Evolutionary conservation across 306 rosid species (phyloP).

Genomic region (Ochetophila trinervis): DNA sequence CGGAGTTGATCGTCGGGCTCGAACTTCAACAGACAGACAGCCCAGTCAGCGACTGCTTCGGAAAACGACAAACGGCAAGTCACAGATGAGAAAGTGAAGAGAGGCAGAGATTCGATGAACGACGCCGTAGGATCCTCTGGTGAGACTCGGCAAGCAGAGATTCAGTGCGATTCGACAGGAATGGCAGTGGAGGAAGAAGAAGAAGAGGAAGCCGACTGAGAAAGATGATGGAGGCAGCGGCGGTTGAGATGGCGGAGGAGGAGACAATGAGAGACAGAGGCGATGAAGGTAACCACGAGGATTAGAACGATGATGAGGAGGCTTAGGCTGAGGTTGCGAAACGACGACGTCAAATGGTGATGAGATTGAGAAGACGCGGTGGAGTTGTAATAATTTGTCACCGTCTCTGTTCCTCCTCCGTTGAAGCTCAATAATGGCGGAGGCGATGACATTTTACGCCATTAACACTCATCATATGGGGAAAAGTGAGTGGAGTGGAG

Average conservation of each 20-base stretch:
- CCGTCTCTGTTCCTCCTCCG: slow-evolving; percentile 10
- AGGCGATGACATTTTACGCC: slow-evolving; percentile 36
- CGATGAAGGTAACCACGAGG: slow-evolving; percentile 44
- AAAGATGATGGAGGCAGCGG: slow-evolving; percentile 52
- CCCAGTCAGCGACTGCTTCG: slow-evolving; percentile 49
- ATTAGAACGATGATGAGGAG: slow-evolving; percentile 47
- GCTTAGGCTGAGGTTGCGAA: slow-evolving; percentile 47
- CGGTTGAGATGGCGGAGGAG: slow-evolving; percentile 67
- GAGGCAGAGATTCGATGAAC: slow-evolving; percentile 46
- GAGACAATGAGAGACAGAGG: slow-evolving; percentile 49
- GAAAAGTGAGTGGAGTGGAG: slow-evolving; percentile 5
- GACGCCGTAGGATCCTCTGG: slow-evolving; percentile 37
- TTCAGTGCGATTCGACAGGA: neutral
- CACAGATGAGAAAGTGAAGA: slow-evolving; percentile 53
- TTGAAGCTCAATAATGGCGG: slow-evolving; percentile 35
- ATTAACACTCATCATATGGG: too few species aligned
- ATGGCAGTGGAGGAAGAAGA: neutral
- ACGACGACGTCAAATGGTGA: slow-evolving; percentile 19
- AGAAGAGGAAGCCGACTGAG: slow-evolving; percentile 14
- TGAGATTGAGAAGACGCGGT: neutral
- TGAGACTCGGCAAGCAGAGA: slow-evolving; percentile 41
- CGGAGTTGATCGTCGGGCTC: slow-evolving; percentile 57
- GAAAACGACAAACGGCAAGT: slow-evolving; percentile 32
- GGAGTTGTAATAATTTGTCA: neutral
- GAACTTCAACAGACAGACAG: slow-evolving; percentile 71